phyloP scores from a whole-genome alignment of 2,329 filamentous ascomycete genomes.

The Scytalidium lignicola region DNA sequence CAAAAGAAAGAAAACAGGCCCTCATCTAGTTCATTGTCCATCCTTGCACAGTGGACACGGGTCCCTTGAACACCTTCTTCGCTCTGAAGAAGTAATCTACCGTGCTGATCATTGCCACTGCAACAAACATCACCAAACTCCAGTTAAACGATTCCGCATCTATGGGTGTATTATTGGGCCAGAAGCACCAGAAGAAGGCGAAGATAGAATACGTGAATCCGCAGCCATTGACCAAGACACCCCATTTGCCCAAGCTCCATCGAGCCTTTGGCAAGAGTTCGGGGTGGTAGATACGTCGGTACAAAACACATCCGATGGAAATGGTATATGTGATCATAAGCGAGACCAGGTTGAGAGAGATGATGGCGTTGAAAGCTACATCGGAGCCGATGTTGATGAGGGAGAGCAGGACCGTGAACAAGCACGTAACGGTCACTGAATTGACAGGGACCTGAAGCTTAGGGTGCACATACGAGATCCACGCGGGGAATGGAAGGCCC shows the following conservation, averaged over 20 bases:
- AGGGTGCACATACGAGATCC: slow-evolving; percentile 32
- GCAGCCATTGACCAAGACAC: slow-evolving; percentile 35
- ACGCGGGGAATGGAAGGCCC: slow-evolving; percentile 34
- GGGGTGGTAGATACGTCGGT: slow-evolving; percentile 31
- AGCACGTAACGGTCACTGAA: slow-evolving; percentile 19
- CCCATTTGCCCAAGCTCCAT: slow-evolving; percentile 38
- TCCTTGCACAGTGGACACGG: slow-evolving; percentile 10
- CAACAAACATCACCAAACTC: slow-evolving; percentile 16
- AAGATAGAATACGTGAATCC: slow-evolving; percentile 38
- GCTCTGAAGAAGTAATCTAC: slow-evolving; percentile 25
- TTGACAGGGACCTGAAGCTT: slow-evolving; percentile 36
- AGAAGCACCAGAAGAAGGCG: slow-evolving; percentile 43
- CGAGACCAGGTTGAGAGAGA: slow-evolving; percentile 43
- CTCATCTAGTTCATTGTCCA: not conserved
- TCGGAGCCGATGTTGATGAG: slow-evolving; percentile 45
- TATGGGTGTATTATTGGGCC: slow-evolving; percentile 34
- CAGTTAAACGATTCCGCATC: slow-evolving; percentile 41
- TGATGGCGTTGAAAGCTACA: slow-evolving; percentile 47
- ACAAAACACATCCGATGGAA: slow-evolving; percentile 38
- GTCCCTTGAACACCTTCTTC: slow-evolving; percentile 26
- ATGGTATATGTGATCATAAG: slow-evolving; percentile 48
- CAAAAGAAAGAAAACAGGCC: too few relatives aligned
- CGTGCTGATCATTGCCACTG: slow-evolving; percentile 7
- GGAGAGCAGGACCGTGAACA: slow-evolving; percentile 13
- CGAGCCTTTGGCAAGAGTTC: slow-evolving; percentile 34